Evolutionary conservation across 2,329 filamentous ascomycete genomes (phyloP).

Genomic region (Didymella arachidicola): DNA sequence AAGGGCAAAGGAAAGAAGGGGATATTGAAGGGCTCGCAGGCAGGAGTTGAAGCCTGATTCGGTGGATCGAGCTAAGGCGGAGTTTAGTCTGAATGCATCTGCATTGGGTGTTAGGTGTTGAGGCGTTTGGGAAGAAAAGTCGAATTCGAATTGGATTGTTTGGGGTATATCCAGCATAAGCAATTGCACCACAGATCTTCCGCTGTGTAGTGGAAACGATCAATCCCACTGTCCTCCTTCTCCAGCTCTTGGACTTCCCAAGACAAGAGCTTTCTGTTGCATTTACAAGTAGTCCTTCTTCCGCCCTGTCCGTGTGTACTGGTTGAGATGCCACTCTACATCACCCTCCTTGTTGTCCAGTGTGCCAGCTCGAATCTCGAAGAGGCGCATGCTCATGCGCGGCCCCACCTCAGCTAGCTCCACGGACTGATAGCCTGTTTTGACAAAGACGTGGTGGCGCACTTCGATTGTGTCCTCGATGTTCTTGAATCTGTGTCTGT

Average conservation of each 20-base stretch:
- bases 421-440: constrained; percentile 87
- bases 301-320: constrained; percentile 89
- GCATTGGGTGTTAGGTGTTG: neutral
- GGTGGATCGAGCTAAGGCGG: no score
- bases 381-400: constrained; percentile 95
- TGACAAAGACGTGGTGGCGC: constrained; percentile 91
- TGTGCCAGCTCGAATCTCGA: constrained; percentile 90
- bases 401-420: constrained; percentile 63
- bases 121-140: constrained; percentile 6
- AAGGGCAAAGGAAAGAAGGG: constrained; percentile 27
- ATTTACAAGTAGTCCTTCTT: constrained; percentile 87
- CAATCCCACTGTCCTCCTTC: neutral
- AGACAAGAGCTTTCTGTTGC: neutral
- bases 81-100: neutral
- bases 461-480: constrained; percentile 89
- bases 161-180: constrained; percentile 14
- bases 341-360: constrained; percentile 95
- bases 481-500: constrained; percentile 66
- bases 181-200: constrained; percentile 54
- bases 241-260: neutral
- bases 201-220: neutral
- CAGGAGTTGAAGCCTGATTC: no score
- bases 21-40: constrained; percentile 7
- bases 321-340: constrained; percentile 94
- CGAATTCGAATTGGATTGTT: neutral